phyloP scores from a whole-genome alignment of 2,329 filamentous ascomycete species.

The Xylariaceae sp. region DNA sequence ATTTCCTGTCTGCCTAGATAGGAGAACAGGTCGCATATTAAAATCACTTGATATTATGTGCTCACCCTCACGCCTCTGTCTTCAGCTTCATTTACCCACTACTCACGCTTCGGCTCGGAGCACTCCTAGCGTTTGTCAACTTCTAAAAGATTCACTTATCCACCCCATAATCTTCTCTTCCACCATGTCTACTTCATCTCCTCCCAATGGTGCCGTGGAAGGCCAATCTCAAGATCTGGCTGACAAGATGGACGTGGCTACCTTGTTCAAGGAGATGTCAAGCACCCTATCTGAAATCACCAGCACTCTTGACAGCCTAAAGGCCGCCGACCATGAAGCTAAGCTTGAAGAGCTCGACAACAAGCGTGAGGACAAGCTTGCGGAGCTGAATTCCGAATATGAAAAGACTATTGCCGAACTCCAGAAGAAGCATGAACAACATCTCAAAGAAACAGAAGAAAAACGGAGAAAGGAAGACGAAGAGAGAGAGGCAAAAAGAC shows the following conservation, averaged over 20 bases:
- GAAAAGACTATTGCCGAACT: constrained; percentile 30
- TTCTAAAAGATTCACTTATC: no score
- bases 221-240: background rate
- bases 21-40: no score
- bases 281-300: constrained; percentile 40
- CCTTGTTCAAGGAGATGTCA: constrained; percentile 41
- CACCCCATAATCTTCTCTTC: no score
- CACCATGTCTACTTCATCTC: background rate
- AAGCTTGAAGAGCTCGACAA: constrained; percentile 39
- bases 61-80: no score
- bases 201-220: background rate
- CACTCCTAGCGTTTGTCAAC: no score
- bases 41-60: no score
- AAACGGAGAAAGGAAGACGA: constrained; percentile 39
- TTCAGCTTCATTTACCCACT: no score
- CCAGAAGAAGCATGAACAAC: constrained; percentile 26
- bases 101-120: no score
- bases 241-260: constrained; percentile 32
- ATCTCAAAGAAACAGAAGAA: constrained; percentile 33
- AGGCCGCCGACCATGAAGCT: constrained; percentile 31
- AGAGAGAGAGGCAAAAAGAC: constrained; percentile 34
- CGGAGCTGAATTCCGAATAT: constrained; percentile 30
- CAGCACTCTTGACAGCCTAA: constrained; percentile 33
- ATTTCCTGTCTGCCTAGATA: no score
- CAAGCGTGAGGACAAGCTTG: constrained; percentile 33